Base-by-base conservation (phyloP, 129 eudicot genomes). In the Daucus carota region DNA sequence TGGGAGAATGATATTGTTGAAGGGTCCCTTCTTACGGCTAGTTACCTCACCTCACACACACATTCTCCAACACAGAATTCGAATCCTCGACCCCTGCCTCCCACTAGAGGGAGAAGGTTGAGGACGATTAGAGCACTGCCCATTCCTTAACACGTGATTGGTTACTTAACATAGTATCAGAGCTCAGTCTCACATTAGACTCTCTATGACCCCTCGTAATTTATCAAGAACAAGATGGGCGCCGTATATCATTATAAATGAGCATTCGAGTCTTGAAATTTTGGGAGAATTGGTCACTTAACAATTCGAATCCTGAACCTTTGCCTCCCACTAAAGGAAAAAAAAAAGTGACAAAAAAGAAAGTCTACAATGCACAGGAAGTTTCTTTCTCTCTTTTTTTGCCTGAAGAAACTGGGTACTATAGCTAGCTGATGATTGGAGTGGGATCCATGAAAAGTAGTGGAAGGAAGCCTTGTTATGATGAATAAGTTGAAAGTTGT, bases 381-480 rank as follows among this genome's bases (percentile, higher is more conserved):
- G 67, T 26, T 14, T 29, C 9, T 2, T 48, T 48, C 10, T 18
- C 2, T 48, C 1, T 48, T 54, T 54, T n/a, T 9, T 18, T 20
- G 63, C 15, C 63, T n/a, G 31, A 57, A 15, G 22, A 57, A n/a
- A n/a, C 1, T 57, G 31, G 32, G 65, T n/a, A 22, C 44, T n/a
- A n/a, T n/a, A 8, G 24, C 20, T 29, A 34, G 7, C 28, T 68
- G 8, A 33, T 68, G 73, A 68, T 22, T 22, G 44, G 3, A 3
- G 31, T 41, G 50, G 74, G 74, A 40, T 41, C 34, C 50, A 22
- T 70, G 50, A 24, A 70, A 70, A 41, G 34, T 40, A 41, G 74
- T 70, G 74, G 74, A 43, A 70, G 31, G 48, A 11, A 40, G 74
- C 24, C 74, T 70, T 70, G 50, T 70, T 50, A 41, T 41, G 74